A percentile compares a stretch with the other conserved stretches of the same genome.
phyloP scores from a whole-genome alignment of 331 rosid genomes.

The Rosa hybrid region DNA sequence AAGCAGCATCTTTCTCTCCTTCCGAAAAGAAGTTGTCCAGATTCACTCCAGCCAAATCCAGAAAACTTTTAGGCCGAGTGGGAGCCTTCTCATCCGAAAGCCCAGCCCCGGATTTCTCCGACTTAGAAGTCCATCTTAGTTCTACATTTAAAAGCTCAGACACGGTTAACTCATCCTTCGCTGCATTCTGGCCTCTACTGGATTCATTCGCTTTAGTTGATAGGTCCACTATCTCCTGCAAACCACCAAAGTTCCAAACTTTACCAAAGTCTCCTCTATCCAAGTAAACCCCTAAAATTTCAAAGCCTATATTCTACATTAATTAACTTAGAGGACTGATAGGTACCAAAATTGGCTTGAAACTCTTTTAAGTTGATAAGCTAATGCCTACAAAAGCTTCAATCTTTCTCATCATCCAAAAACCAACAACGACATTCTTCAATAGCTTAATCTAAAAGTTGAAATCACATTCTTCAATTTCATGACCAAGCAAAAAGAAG shows the following conservation, averaged over 20 bases:
- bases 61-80: constrained; percentile 38
- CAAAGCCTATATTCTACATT: neutral
- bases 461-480: neutral
- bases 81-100: constrained; percentile 28
- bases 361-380: neutral
- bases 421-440: too few species aligned
- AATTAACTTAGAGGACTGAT: too few species aligned
- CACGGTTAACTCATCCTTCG: constrained; percentile 56
- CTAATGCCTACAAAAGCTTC: neutral
- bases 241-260: constrained; percentile 24
- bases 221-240: constrained; percentile 69
- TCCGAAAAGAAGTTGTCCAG: constrained; percentile 51
- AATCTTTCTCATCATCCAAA: neutral
- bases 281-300: neutral
- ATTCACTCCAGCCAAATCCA: constrained; percentile 59
- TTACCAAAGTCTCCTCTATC: constrained; percentile 6
- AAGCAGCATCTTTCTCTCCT: constrained; percentile 37
- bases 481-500: neutral
- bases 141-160: constrained; percentile 72
- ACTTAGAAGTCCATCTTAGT: constrained; percentile 70
- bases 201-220: constrained; percentile 43
- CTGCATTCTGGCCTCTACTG: constrained; percentile 45
- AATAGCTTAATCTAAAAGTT: neutral
- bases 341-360: too few species aligned
- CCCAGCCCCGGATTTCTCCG: constrained; percentile 41